phyloP scores from a whole-genome alignment of 805 yeast genomes.

The Candida palmyrensis region DNA sequence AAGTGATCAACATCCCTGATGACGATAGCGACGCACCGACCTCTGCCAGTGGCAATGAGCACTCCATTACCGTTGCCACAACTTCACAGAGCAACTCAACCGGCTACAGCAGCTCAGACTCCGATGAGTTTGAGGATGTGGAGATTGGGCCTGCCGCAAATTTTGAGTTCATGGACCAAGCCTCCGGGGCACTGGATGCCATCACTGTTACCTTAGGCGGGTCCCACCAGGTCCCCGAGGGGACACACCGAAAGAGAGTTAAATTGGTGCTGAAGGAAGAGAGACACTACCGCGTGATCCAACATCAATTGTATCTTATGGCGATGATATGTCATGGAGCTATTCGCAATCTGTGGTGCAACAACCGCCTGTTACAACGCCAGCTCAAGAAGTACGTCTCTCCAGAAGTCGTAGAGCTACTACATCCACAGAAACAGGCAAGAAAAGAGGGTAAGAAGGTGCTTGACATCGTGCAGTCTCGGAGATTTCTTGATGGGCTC shows the following conservation, averaged over 20 bases:
- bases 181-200: constrained; percentile 5
- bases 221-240: neutral
- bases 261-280: constrained; percentile 49
- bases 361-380: constrained; percentile 37
- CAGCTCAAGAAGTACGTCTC: constrained; percentile 47
- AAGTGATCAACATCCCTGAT: too few relatives aligned
- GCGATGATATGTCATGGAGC: constrained; percentile 63
- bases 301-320: constrained; percentile 58
- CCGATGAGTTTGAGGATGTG: constrained; percentile 21
- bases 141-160: constrained; percentile 7
- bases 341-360: constrained; percentile 71
- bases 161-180: constrained; percentile 2
- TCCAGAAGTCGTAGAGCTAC: constrained; percentile 35
- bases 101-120: too few relatives aligned
- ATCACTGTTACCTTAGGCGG: constrained; percentile 2
- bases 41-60: too few relatives aligned
- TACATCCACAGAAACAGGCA: constrained; percentile 23
- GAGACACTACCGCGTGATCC: constrained; percentile 41
- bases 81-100: too few relatives aligned
- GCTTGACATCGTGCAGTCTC: constrained; percentile 41
- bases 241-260: constrained; percentile 15
- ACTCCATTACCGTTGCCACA: too few relatives aligned
- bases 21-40: too few relatives aligned
- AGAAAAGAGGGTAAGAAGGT: constrained; percentile 8
- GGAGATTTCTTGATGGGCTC: constrained; percentile 75